These are phyloP conservation scores for Lathyrus sativus DNA, from an alignment of 306 rosid genomes.

Conservation along the genomic window DNA sequence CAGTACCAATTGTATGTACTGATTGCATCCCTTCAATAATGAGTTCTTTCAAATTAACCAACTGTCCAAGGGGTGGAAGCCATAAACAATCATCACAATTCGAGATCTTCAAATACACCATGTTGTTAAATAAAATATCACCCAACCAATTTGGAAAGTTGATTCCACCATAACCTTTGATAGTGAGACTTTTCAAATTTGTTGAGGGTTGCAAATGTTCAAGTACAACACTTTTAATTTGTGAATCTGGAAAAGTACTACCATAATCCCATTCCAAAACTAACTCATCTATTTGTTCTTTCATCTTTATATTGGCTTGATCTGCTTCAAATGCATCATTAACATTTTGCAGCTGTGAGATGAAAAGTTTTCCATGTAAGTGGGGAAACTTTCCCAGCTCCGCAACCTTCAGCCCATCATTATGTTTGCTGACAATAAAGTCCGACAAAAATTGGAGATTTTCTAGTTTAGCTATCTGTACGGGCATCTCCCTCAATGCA, in stretches of 20 bases:
- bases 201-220: too few relatives aligned
- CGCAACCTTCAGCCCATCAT: background rate
- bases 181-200: too few relatives aligned
- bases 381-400: constrained; percentile 1
- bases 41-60: too few relatives aligned
- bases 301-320: constrained; percentile 10
- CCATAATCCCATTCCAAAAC: background rate
- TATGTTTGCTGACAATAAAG: background rate
- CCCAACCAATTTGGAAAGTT: too few relatives aligned
- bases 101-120: background rate
- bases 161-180: too few relatives aligned
- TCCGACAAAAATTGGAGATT: too few relatives aligned
- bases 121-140: too few relatives aligned
- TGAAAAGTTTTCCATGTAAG: constrained; percentile 16
- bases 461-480: constrained; percentile 9
- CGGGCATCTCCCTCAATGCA: constrained; percentile 1
- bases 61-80: too few relatives aligned
- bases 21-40: too few relatives aligned
- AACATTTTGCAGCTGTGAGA: constrained; percentile 27
- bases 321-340: background rate
- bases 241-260: too few relatives aligned
- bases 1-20: too few relatives aligned
- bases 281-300: background rate
- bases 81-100: too few relatives aligned
- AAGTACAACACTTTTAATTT: constrained; percentile 17